Base-by-base conservation (phyloP, 1,139 yeast species). In the Eremothecium gossypii region DNA sequence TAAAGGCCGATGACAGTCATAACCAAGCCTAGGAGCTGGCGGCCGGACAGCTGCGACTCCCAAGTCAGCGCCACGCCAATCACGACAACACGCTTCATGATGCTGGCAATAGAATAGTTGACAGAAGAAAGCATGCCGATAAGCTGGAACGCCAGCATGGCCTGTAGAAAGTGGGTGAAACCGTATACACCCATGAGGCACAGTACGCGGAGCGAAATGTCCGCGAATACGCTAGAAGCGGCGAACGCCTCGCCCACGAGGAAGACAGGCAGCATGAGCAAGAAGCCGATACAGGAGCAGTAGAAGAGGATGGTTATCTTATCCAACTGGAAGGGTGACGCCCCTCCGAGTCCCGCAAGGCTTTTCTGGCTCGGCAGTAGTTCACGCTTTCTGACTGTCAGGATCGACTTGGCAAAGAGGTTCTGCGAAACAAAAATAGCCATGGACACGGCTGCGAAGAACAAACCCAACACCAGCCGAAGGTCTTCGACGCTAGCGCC, bases 401-500 rank as follows among this genome's bases (percentile, higher is more conserved):
- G 67, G 45, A 86, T 75, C 51, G 76, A 79, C 62, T 89, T 89
- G 39, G 96, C 91, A 66, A 85, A 87, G 53, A 89, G 85, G 63
- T 89, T 89, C 60, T 89, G 97, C 11, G 86, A 71, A 12, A 89
- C 97, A 65, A 89, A 89, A 41, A 87, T 84, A 36, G 84, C 57
- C 79, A 89, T 83, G 12, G 95, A 84, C 30, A 81, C 54, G 46
- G 84, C 77, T 1, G 96, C 95, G 63, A 76, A 85, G 10, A 74
- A 34, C 42, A 87, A 67, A 0, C 97, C 96, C 23, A 17, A 6
- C 38, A 69, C 60, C 33, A 74, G 61, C 57, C 79, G 76, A 20
- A 70, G 63, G 26, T 64, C 52, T 43, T 60, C 61, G n/a, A 4
- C 7, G 3, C 23, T 20, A 5, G 35, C 12, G 11, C 13, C 13